These are phyloP conservation scores for Leptomonas seymouri DNA, from an alignment of 208 protist genomes.

Conservation along the genomic window DNA sequence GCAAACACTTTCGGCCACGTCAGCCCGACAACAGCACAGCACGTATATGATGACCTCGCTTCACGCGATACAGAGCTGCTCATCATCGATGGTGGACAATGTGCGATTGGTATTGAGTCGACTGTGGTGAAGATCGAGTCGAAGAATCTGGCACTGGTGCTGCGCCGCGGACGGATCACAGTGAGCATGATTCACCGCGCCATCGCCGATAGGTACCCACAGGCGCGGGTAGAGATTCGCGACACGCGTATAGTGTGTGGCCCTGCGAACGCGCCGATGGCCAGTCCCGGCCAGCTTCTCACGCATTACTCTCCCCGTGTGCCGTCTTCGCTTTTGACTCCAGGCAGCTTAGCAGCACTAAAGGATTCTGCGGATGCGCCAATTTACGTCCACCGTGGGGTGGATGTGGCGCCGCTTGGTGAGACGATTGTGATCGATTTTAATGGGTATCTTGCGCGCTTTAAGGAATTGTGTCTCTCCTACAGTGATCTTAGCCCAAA, in stretches of 20 bases:
- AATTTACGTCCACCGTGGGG: constrained; percentile 40
- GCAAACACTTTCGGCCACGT: constrained; percentile 95
- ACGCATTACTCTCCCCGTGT: constrained; percentile 91
- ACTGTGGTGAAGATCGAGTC: constrained; percentile 88
- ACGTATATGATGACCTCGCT: constrained; percentile 93
- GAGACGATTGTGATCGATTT: constrained; percentile 79
- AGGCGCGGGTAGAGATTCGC: constrained; percentile 58
- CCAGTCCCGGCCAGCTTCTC: constrained; percentile 91
- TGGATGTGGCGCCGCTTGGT: constrained; percentile 28
- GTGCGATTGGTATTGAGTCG: constrained; percentile 93
- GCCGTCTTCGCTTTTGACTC: constrained; percentile 72
- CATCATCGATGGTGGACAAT: constrained; percentile 89
- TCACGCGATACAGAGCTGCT: constrained; percentile 70
- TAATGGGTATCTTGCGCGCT: constrained; percentile 44
- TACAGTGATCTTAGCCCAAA: constrained; percentile 72
- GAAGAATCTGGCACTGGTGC: constrained; percentile 62
- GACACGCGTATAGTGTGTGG: constrained; percentile 63
- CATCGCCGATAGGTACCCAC: constrained; percentile 41
- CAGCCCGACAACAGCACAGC: constrained; percentile 87
- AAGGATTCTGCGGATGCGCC: not conserved
- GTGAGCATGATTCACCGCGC: constrained; percentile 68
- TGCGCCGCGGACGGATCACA: constrained; percentile 80
- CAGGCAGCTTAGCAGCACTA: constrained; percentile 45
- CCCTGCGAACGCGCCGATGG: constrained; percentile 60
- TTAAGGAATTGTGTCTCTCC: constrained; percentile 45